Base-by-base conservation (phyloP, 371 early-diverging fungal species). In the Conidiobolus incongruus region DNA sequence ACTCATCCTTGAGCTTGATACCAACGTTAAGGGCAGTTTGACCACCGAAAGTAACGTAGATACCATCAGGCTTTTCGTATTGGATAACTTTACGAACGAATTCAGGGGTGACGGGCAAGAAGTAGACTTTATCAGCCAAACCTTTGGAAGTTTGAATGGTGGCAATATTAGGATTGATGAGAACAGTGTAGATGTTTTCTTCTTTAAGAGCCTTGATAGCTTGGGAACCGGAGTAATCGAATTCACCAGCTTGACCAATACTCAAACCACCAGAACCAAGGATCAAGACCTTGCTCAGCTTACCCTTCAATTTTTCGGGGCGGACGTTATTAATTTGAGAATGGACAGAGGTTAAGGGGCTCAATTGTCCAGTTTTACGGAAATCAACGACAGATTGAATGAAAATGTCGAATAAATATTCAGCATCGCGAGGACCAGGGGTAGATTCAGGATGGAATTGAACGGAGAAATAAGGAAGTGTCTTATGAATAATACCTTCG, bases 381-480 rank as follows among this genome's bases (percentile, higher is more conserved):
- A 81, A 89, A 42, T 75, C 77, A 51, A 65, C 59, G 37, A 86
- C 65, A 21, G 75, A 63, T 32, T 65, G 59, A 52, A 91, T 75
- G 54, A 92, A 95, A 35, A 82, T 75, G 54, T 93, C 88, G 53
- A 95, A 95, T 43, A 95, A 59, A 56, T 79, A 84, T 53, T 90
- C 90, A 21, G 94, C 89, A 53, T 95, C 96, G 52, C 86, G 79
- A 23, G 96, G 96, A 45, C 96, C 96, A n/a, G 96, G 88, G 12
- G 79, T 80, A 4, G 87, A 77, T 59, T 95, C 96, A 31, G 96
- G 96, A 64, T 95, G 96, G 75, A 95, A 95, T 62, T 95, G 96
- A 8, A 95, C 96, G 34, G 87, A 84, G 61, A 89, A 93, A 63
- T 77, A 81, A 17, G 96, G 96, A 20, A 86, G 55, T 2, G 71